Base-by-base conservation (phyloP, 805 yeast genomes). In the Tetrapisispora arboricola region DNA sequence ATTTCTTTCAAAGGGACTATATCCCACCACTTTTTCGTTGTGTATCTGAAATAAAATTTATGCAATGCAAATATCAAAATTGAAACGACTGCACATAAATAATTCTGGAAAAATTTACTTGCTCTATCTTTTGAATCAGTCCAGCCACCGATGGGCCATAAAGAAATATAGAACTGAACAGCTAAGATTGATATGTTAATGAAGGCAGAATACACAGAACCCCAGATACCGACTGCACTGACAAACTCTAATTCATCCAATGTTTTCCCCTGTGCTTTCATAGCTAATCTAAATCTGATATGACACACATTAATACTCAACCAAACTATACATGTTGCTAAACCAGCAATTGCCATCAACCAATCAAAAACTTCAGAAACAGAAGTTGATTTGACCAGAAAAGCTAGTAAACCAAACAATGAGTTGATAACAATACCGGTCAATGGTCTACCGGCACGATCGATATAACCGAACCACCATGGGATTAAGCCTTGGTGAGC, bases 121-220 rank as follows among this genome's bases (percentile, higher is more conserved):
- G 78, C 75, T 49, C 61, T 60, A 32, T 73, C 67, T 10, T 57
- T 29, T 4, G 61, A 47, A n/a, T 41, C 32, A 10, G 35, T 34
- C 39, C 51, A 48, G 16, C 49, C 67, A 6, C 73, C 72, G 37
- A 73, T 54, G 38, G 86, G 87, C 68, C 66, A 80, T 38, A 80
- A 63, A 3, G 84, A 81, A 44, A 74, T 64, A 80, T 84, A 80
- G 67, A 80, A 80, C 61, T 79, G 84, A 27, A 82, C 78, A 39
- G 71, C 62, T 42, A 80, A 63, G 44, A 80, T 74, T 44, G 76
- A 60, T 30, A 65, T 36, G 57, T 75, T 76, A 43, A 81, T 58
- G 7, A 57, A 18, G 18, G 71, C 57, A 37, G 85, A 85, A 47
- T 67, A 67, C 38, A 54, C 53, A 2, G 85, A 75, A 31, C 84